These are phyloP conservation scores for Rossbeevera mucosa DNA, from an alignment of 768 basidiomycete species.

Conservation along the genomic window DNA sequence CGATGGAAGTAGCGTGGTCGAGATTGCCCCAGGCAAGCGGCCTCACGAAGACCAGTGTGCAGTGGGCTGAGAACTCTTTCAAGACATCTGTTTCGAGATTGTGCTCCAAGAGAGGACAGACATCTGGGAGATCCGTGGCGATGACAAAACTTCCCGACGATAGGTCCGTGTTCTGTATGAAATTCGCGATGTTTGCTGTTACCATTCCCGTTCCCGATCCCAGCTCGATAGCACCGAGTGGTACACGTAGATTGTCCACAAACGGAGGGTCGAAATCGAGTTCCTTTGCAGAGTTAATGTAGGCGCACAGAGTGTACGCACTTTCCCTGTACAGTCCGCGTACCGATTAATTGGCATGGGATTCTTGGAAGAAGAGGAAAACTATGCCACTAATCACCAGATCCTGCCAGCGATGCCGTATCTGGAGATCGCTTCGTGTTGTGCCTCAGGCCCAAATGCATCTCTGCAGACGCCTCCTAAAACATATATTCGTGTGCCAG, in stretches of 20 bases:
- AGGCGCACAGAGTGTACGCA: slow-evolving; percentile 54
- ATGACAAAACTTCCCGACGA: slow-evolving; percentile 31
- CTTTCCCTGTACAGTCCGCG: slow-evolving; percentile 56
- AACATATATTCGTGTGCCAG: background rate
- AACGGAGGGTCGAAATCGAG: slow-evolving; percentile 56
- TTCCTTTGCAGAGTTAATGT: slow-evolving; percentile 39
- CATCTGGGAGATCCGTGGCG: slow-evolving; percentile 76
- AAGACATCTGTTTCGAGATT: slow-evolving; percentile 29
- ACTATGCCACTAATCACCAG: slow-evolving; percentile 52
- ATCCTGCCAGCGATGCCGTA: slow-evolving; percentile 86
- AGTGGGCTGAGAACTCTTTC: background rate
- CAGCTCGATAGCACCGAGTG: slow-evolving; percentile 58
- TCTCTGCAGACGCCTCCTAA: background rate
- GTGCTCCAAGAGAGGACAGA: slow-evolving; percentile 46
- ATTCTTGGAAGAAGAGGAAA: slow-evolving; percentile 10
- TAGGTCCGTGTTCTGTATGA: slow-evolving; percentile 27
- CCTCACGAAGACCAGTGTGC: slow-evolving; percentile 34
- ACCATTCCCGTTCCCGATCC: slow-evolving; percentile 77
- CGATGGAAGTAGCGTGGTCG: slow-evolving; percentile 39
- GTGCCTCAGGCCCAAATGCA: slow-evolving; percentile 34
- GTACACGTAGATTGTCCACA: slow-evolving; percentile 13
- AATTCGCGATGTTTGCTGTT: slow-evolving; percentile 41
- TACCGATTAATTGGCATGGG: slow-evolving; percentile 1
- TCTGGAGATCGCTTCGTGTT: slow-evolving; percentile 55
- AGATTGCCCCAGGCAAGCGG: slow-evolving; percentile 70